Percentiles rank a stretch among this genome's conserved stretches.
These are phyloP conservation scores for Phytopythium oedochilum DNA, from an alignment of 352 stramenopile genomes.

Conservation along the genomic window DNA sequence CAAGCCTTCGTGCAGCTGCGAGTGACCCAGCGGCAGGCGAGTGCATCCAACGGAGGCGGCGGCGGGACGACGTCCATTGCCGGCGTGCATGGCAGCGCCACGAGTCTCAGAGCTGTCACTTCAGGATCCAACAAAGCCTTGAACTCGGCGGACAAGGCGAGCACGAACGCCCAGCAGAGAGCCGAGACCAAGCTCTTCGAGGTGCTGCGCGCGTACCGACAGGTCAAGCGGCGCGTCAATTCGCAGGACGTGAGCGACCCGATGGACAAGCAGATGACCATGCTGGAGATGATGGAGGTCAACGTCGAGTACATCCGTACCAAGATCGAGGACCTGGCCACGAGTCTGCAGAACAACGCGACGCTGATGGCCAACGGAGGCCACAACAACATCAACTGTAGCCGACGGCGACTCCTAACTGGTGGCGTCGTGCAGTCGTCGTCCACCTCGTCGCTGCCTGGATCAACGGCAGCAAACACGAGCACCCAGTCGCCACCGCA, in stretches of 20 bases:
- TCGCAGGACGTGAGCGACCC: slow-evolving; percentile 66
- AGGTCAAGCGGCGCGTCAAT: slow-evolving; percentile 53
- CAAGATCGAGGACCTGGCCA: slow-evolving; percentile 67
- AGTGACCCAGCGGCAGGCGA: slow-evolving; percentile 26
- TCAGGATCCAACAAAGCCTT: too few species aligned
- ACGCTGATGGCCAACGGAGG: slow-evolving; percentile 17
- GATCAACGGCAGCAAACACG: not conserved
- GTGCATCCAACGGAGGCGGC: slow-evolving; percentile 5
- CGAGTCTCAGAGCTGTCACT: not conserved
- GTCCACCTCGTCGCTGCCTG: not conserved
- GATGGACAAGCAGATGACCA: slow-evolving; percentile 81
- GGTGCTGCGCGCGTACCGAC: slow-evolving; percentile 47
- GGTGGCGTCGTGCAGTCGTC: slow-evolving; percentile 11
- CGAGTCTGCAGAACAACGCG: slow-evolving; percentile 33
- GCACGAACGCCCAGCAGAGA: slow-evolving; percentile 9
- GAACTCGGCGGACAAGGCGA: slow-evolving; percentile 7
- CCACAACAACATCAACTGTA: slow-evolving; percentile 10
- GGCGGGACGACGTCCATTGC: slow-evolving; percentile 1
- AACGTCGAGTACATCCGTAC: slow-evolving; percentile 81
- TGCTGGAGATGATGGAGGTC: slow-evolving; percentile 85
- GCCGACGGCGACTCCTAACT: slow-evolving; percentile 9
- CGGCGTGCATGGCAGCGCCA: not conserved
- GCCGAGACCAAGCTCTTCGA: slow-evolving; percentile 63
- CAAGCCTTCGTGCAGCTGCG: slow-evolving; percentile 61
- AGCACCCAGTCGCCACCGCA: not conserved